phyloP scores from a whole-genome alignment of 306 rosid species.

The Morella rubra region DNA sequence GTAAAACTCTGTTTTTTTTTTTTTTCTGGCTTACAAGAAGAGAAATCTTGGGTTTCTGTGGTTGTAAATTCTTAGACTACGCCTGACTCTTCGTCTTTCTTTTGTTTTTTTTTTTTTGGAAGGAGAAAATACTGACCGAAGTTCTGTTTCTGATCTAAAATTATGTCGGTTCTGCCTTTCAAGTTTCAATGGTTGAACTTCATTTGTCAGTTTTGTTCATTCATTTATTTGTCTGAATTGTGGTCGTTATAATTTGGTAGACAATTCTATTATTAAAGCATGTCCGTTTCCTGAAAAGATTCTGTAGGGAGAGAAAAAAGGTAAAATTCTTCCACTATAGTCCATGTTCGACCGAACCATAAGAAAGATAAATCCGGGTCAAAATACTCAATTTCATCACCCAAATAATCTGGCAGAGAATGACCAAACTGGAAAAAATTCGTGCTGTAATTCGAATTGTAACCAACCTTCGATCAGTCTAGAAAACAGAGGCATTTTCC shows the following conservation, averaged over 20 bases:
- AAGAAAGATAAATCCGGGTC: not conserved
- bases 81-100: not conserved
- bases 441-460: too few relatives aligned
- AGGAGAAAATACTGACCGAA: not conserved
- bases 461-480: too few relatives aligned
- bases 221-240: not conserved
- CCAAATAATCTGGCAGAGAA: not conserved
- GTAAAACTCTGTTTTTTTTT: not conserved
- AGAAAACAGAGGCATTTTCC: too few relatives aligned
- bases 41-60: slow-evolving; percentile 33
- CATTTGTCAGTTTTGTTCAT: not conserved
- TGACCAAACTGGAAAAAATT: too few relatives aligned
- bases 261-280: not conserved
- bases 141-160: not conserved
- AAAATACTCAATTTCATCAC: not conserved
- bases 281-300: not conserved
- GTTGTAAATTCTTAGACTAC: slow-evolving; percentile 24
- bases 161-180: not conserved
- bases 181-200: not conserved
- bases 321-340: not conserved
- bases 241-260: not conserved
- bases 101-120: not conserved
- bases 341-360: not conserved
- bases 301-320: not conserved
- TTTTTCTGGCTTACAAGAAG: not conserved